Evolutionary conservation across 108 stramenopile genomes (phyloP), one percentile per base, ranked within the genome.

Genomic region (Nitzschia sp.): DNA sequence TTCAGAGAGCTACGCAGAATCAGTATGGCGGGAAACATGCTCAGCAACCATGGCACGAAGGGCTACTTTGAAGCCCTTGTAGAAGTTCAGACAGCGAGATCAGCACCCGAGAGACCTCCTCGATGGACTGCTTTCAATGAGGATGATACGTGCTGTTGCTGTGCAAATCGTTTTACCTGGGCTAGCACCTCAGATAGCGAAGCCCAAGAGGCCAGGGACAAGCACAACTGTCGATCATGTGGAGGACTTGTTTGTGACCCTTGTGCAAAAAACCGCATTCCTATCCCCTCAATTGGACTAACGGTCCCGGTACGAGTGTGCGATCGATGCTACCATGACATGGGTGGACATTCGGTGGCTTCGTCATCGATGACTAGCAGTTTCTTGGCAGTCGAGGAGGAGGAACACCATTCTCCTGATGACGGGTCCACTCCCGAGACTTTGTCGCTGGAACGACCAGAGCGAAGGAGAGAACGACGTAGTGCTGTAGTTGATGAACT

Each of bases 221-320:
- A 95, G 73, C 95, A 98, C 66, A 96, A 97, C 67, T 99, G 98
- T 63, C 80, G 96, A 7, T 80, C 86, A 24, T 99, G 98, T 70
- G 98, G 98, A 15, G 71, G 78, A 26, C 81, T 99, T 41, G 94
- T 97, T 42, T 99, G 98, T 71, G 92, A 87, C 69, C 93, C 94
- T 17, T 99, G 98, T 80, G 88, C 92, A 9, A 75, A 71, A 55
- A 94, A 92, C 60, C 84, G 88, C 37, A 75, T 83, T 6, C 86
- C 96, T 0, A 80, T 99, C 55, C 95, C 96, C 22, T 79, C 86
- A 12, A 62, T 95, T 51, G 98, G 98, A 20, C 80, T 99, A 0
- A 79, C 82, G 26, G 64, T 69, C 22, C 91, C 91, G 8, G 78
- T 80, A 15, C 84, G 98, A 46, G 93, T 97, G 2, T 99, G 98